These are phyloP conservation scores for Takakia lepidozioides DNA, from an alignment of 225 moss, liverwort and hornwort species.

Conservation along the genomic window DNA sequence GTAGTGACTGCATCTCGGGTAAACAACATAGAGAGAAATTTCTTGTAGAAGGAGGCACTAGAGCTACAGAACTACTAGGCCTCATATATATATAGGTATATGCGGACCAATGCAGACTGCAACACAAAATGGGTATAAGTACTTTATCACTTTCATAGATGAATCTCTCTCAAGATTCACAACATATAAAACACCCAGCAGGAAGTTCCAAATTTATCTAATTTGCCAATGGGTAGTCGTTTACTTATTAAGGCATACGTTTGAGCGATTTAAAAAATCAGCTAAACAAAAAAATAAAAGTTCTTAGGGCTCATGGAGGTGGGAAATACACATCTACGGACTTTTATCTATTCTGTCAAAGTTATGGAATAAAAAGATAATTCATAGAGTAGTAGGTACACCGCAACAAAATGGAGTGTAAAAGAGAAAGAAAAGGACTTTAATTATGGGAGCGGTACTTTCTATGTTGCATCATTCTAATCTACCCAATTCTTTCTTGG, in stretches of 20 bases:
- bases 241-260: neutral
- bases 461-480: neutral
- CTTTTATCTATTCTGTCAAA: neutral
- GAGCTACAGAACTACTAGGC: neutral
- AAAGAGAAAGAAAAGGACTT: conserved; percentile 1
- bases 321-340: neutral
- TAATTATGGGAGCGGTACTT: neutral
- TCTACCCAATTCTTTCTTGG: neutral
- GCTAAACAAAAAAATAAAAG: neutral
- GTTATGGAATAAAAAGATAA: neutral
- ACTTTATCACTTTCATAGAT: conserved; percentile 4
- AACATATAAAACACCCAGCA: no score
- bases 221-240: no score
- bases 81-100: neutral
- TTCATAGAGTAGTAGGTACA: neutral
- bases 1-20: neutral
- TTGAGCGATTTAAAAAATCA: neutral
- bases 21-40: neutral
- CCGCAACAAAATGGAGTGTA: conserved; percentile 2
- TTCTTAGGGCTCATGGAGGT: neutral
- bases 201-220: no score
- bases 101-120: neutral
- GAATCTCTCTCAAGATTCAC: no score
- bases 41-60: no score
- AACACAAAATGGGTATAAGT: neutral